A percentile compares a stretch with the other conserved stretches of the same genome.
These are phyloP conservation scores for Zygotorulaspora florentina DNA, from an alignment of 805 yeast genomes.

Conservation along the genomic window DNA sequence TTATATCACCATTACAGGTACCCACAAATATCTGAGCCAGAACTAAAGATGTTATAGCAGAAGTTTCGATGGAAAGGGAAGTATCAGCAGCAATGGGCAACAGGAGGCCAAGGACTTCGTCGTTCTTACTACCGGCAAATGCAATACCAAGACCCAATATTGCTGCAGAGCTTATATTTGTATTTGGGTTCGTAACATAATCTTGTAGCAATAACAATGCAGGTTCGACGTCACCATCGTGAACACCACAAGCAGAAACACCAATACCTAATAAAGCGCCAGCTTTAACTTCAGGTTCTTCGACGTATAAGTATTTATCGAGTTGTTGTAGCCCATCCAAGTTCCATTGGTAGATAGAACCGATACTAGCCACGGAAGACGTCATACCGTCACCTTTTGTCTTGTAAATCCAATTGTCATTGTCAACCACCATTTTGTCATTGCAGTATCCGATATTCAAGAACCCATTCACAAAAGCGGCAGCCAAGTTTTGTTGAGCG, in stretches of 20 bases:
- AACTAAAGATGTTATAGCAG: constrained; percentile 84
- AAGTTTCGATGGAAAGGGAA: constrained; percentile 67
- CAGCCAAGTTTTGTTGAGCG: constrained; percentile 91
- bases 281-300: constrained; percentile 84
- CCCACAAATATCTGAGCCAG: constrained; percentile 95
- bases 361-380: constrained; percentile 87
- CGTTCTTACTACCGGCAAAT: constrained; percentile 89
- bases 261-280: constrained; percentile 97
- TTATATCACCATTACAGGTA: constrained; percentile 89
- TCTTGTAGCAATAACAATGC: constrained; percentile 84
- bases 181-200: constrained; percentile 61
- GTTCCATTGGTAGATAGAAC: constrained; percentile 90
- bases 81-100: constrained; percentile 80
- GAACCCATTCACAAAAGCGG: constrained; percentile 90
- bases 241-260: constrained; percentile 84
- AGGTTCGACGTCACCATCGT: constrained; percentile 86
- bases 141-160: constrained; percentile 91
- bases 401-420: constrained; percentile 85
- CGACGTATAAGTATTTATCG: constrained; percentile 82
- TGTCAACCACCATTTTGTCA: constrained; percentile 74
- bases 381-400: constrained; percentile 90
- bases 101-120: constrained; percentile 70
- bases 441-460: constrained; percentile 86
- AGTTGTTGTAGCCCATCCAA: constrained; percentile 84
- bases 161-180: constrained; percentile 69